Evolutionary conservation across 129 eudicot species (phyloP), one percentile per base, ranked within the genome.

Genomic region (Kitagawia praeruptora): DNA sequence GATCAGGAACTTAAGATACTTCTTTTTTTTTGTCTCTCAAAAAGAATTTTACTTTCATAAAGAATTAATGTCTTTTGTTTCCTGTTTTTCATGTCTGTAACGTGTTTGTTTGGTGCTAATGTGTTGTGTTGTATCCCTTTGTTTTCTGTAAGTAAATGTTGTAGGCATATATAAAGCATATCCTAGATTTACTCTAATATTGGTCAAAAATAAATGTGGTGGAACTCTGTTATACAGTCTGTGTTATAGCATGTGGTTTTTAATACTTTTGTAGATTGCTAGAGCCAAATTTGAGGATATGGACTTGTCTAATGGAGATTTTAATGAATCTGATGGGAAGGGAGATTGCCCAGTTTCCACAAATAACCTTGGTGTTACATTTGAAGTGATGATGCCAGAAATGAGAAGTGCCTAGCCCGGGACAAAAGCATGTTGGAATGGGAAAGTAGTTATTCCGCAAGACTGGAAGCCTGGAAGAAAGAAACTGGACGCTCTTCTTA

Each of bases 341-440:
- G 96, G 94, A 18, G 83, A 84, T 78, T 85, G 90, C 79, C 92
- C 91, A 14, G 98, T 94, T 63, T 87, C 89, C 93, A 87, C 92
- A 64, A 85, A 91, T 70, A 92, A 92, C 48, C 87, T 90, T 38
- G 78, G 83, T 42, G 78, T 96, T 54, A 48, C 47, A 53, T 92
- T 94, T 81, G 80, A 82, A 6, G 96, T 94, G 28, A 80, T 51
- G 67, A 87, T 63, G 70, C 27, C 70, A 25, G 39, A 63, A 27
- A 9, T 10, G 70, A 63, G 70, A 25, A 0, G 38, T 6, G 18
- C 7, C 70, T 63, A 63, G 70, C 70, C 70, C 10, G 18, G 34
- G 18, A 27, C 37, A n/a, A 0, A 28, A 9, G 18, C 15, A 63
- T 63, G 38, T 3, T 8, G 70, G 5, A 63, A 25, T 11, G 39